phyloP scores from a whole-genome alignment of 1,284 basidiomycete species.

The Stygiomarasmius scandens region DNA sequence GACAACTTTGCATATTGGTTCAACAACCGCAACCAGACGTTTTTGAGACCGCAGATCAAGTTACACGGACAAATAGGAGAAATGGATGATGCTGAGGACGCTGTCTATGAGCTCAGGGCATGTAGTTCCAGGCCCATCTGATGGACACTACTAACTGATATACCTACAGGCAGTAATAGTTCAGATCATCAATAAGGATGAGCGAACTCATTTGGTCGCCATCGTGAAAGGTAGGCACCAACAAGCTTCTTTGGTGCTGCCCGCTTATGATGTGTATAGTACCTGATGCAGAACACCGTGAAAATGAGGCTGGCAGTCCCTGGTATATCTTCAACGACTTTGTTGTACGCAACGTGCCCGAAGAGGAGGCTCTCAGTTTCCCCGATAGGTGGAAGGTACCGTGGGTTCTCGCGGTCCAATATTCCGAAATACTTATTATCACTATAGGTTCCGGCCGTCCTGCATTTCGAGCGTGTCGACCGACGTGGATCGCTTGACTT shows the following conservation, averaged over 20 bases:
- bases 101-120: conserved; percentile 76
- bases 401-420: neutral
- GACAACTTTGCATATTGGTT: conserved; percentile 82
- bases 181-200: conserved; percentile 80
- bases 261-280: conserved; percentile 41
- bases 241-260: neutral
- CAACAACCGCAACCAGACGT: conserved; percentile 57
- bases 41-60: conserved; percentile 58
- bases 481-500: conserved; percentile 62
- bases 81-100: conserved; percentile 56
- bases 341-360: conserved; percentile 80
- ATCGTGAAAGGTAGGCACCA: conserved; percentile 69
- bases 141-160: neutral
- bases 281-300: conserved; percentile 59
- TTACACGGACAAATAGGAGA: conserved; percentile 62
- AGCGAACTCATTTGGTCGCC: conserved; percentile 86
- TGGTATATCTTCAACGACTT: conserved; percentile 99
- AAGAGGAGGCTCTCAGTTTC: conserved; percentile 88
- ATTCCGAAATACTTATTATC: neutral
- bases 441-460: conserved; percentile 78
- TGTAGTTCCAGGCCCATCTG: conserved; percentile 27
- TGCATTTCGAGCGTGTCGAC: conserved; percentile 87
- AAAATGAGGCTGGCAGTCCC: conserved; percentile 46
- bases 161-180: conserved; percentile 74
- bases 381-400: conserved; percentile 90